Evolutionary conservation across 2,329 filamentous ascomycete species (phyloP), one percentile per base, ranked within the genome.

Genomic region (Diaporthe batatas): DNA sequence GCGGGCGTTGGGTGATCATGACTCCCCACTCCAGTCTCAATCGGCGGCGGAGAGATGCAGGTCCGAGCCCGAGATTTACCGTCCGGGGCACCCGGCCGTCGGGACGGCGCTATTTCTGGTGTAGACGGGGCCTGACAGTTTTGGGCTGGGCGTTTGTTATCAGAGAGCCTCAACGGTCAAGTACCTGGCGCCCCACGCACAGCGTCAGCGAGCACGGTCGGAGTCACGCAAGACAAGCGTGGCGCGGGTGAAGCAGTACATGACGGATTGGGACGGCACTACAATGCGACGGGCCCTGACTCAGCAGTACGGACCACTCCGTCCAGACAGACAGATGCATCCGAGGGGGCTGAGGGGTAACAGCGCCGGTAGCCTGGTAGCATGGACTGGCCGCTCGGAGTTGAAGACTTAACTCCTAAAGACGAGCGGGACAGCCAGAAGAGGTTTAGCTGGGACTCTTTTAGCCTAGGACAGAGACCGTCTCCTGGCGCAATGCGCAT

Each of bases 331-430:
- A 51, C 62, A 49, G 62, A 51, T 5, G n/a, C 14, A 11, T 67
- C n/a, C 21, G 62, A 67, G 62, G 47, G 62, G 44, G 53, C n/a
- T 47, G 62, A 67, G 62, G 47, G 62, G 44, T 39, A 53, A 11
- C 18, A n/a, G 12, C 5, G 16, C 18, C 39, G 14, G 16, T 42
- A 51, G 62, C 62, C 18, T 14, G 14, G 16, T 42, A 51, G 62
- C 62, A 67, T 67, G 32, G 62, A 39, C 44, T 39, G n/a, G 47
- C 47, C 44, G 14, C 53, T 67, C 62, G 62, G 44, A 53, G 47
- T 53, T 67, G 47, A 53, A 32, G 29, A 53, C 44, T 67, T 67
- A 67, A 51, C 62, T 53, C 62, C 44, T 67, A 67, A 67, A 7
- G 14, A 39, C 62, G 62, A 67, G 62, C 62, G n/a, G 62, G 59